A percentile compares a stretch with the other conserved stretches of the same genome.
Evolutionary conservation across 176 grass and related monocot genomes (phyloP).

Genomic region (Bonia amplexicaulis): DNA sequence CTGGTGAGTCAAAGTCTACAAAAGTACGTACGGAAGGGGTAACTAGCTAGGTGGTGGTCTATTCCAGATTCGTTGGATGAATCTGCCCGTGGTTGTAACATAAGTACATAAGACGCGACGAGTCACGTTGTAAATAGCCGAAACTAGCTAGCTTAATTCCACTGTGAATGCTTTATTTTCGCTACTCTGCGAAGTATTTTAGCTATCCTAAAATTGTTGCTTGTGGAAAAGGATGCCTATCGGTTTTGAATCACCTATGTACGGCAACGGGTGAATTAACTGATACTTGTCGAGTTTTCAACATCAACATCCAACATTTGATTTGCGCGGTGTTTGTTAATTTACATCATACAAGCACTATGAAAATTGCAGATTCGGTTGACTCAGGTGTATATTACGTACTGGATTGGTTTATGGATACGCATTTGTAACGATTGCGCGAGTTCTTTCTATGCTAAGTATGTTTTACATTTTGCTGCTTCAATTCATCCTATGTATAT

Average conservation of each 20-base stretch:
- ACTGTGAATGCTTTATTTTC: background rate
- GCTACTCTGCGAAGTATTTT: background rate
- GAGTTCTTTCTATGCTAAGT: too few relatives aligned
- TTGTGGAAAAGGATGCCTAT: background rate
- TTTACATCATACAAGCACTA: background rate
- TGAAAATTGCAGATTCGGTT: background rate
- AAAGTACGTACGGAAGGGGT: background rate
- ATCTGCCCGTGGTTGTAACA: background rate
- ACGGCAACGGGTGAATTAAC: background rate
- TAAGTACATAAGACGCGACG: background rate
- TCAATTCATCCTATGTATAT: background rate
- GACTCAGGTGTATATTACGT: background rate
- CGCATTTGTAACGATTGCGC: background rate
- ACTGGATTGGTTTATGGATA: background rate
- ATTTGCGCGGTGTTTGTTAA: background rate
- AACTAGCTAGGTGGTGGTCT: too few relatives aligned
- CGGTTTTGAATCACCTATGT: background rate
- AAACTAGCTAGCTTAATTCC: background rate
- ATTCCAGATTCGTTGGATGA: slow-evolving; percentile 26
- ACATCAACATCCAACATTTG: background rate
- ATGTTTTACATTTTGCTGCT: background rate
- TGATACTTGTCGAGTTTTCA: background rate
- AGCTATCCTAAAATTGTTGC: too few relatives aligned
- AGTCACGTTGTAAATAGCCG: background rate
- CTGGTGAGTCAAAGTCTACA: background rate